phyloP scores from a whole-genome alignment of 306 rosid genomes.

The Prunus mongolica region DNA sequence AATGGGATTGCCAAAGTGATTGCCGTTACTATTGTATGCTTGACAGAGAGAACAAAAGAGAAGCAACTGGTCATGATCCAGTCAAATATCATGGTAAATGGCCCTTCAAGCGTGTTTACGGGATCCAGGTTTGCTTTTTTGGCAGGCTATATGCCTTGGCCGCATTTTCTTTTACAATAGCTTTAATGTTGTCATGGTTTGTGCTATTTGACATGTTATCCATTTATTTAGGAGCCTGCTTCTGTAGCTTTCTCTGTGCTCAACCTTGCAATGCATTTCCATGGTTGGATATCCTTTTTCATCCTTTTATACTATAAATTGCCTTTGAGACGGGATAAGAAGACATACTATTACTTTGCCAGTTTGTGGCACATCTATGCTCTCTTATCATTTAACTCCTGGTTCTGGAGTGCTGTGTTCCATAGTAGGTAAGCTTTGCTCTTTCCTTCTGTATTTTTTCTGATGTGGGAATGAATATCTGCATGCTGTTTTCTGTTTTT shows the following conservation, averaged over 20 bases:
- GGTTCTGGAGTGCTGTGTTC: conserved; percentile 73
- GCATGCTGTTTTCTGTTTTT: not conserved
- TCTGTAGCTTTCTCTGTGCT: conserved; percentile 68
- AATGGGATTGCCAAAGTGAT: conserved; percentile 59
- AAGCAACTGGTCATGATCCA: conserved; percentile 35
- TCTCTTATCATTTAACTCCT: conserved; percentile 51
- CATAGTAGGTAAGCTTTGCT: conserved; percentile 59
- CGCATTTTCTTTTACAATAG: conserved; percentile 7
- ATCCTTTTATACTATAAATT: conserved; percentile 53
- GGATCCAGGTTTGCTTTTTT: conserved; percentile 63
- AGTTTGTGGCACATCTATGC: conserved; percentile 64
- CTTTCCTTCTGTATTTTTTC: not conserved
- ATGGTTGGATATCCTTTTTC: conserved; percentile 73
- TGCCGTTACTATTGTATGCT: conserved; percentile 70
- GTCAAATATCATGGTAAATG: conserved; percentile 83
- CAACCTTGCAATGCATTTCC: conserved; percentile 68
- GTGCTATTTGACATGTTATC: conserved; percentile 17
- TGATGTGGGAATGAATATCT: not conserved
- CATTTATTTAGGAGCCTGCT: conserved; percentile 61
- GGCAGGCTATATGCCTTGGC: not conserved
- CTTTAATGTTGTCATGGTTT: conserved; percentile 7
- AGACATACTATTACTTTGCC: conserved; percentile 50
- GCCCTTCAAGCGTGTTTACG: conserved; percentile 62
- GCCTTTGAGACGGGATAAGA: conserved; percentile 51
- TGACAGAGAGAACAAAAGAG: conserved; percentile 60